Evolutionary conservation across 257 asterid species (phyloP).

Genomic region (Paraleonurus japonicus): DNA sequence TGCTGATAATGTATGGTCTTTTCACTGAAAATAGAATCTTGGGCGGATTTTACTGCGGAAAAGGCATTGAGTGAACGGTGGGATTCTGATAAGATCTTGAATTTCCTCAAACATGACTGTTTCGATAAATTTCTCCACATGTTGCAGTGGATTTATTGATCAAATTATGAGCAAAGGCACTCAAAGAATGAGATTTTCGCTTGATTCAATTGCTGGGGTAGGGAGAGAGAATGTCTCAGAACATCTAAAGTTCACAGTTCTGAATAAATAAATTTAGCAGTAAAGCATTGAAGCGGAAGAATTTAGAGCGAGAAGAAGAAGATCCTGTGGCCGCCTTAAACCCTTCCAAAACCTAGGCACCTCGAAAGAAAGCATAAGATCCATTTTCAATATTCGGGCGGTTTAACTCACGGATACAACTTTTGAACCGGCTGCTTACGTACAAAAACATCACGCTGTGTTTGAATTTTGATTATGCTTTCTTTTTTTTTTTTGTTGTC

Average conservation of each 20-base stretch:
- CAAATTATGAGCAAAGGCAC: neutral
- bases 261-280: neutral
- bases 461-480: neutral
- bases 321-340: constrained; percentile 54
- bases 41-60: constrained; percentile 23
- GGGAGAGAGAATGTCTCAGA: neutral
- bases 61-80: constrained; percentile 25
- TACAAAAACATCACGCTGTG: too few species aligned
- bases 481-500: too few species aligned
- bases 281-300: neutral
- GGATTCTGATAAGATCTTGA: constrained; percentile 38
- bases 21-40: constrained; percentile 27
- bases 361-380: neutral
- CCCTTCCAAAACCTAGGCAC: constrained; percentile 60
- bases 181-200: neutral
- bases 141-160: constrained; percentile 31
- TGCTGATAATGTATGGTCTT: constrained; percentile 2
- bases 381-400: neutral
- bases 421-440: constrained; percentile 5
- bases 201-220: neutral
- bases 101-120: constrained; percentile 46
- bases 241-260: neutral
- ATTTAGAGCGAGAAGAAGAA: neutral
- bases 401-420: neutral
- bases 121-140: constrained; percentile 86